Base-by-base conservation (phyloP, 176 grass and related monocot genomes). In the Avena insularis region DNA sequence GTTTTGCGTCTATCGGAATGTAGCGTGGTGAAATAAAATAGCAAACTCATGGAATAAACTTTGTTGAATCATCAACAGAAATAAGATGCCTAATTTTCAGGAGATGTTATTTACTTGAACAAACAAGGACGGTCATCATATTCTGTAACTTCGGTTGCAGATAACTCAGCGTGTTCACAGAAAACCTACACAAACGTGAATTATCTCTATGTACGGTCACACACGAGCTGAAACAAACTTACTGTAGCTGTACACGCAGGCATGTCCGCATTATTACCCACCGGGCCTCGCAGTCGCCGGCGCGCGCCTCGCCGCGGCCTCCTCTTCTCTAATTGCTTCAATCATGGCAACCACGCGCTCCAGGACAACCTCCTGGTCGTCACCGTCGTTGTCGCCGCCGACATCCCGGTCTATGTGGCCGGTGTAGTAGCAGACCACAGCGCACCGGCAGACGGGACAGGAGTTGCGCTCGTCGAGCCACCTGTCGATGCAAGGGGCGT, bases 361-460 rank as follows among this genome's bases (percentile, higher is more conserved):
- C 81, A 93, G 69, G n/a, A 87, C 84, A 79, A 83, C n/a, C 84
- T 90, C 85, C 67, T 85, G 83, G 19, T 90, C 84, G 35, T 75
- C 90, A 6, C 20, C 75, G 71, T 54, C 90, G 3, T 15, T 67
- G 71, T 54, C 77, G 31, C 1, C 27, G 10, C 9, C 31, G 5
- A 21, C 79, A 48, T 63, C 79, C 80, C 46, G 72, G 75, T 8
- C 75, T 17, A 29, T 27, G 9, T 27, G 69, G 81, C 43, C 55
- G 14, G 8, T 55, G 77, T 68, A 84, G 81, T 85, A 71, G 85
- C 62, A 82, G 33, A 80, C 88, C 0, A 93, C 87, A 49, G 84
- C 81, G 77, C 89, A 89, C 14, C 93, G 88, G 85, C 91, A 95
- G 19, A 93, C 57, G 21, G 91, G 93, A 78, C 93, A 95, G 21